These are phyloP conservation scores for Cercophora samala DNA, from an alignment of 495 filamentous ascomycete genomes.

Conservation along the genomic window DNA sequence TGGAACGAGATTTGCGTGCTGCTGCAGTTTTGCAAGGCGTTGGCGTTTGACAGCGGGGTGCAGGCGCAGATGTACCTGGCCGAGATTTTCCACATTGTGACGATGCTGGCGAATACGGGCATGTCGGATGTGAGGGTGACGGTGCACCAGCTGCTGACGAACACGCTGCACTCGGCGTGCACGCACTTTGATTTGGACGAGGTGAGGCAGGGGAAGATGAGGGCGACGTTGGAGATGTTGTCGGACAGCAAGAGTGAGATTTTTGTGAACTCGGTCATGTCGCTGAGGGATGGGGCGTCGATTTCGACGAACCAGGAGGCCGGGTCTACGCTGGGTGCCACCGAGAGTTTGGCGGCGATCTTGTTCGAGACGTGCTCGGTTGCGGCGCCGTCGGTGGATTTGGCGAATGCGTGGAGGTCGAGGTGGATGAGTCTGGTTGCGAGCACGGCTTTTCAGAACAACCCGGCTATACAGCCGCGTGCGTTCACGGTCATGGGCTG, in stretches of 20 bases:
- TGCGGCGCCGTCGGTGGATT: conserved; percentile 58
- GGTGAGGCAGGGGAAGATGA: conserved; percentile 49
- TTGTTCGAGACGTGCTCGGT: conserved; percentile 59
- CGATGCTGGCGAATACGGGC: conserved; percentile 63
- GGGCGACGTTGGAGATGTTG: conserved; percentile 50
- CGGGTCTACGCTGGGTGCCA: conserved; percentile 46
- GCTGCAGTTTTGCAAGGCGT: conserved; percentile 58
- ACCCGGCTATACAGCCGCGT: conserved; percentile 63
- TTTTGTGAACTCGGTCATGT: conserved; percentile 39
- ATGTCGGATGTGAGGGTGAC: conserved; percentile 50
- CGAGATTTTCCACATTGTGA: conserved; percentile 64
- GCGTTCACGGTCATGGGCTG: conserved; percentile 70
- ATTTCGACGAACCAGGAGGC: conserved; percentile 48
- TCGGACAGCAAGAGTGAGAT: conserved; percentile 53
- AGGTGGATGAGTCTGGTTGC: conserved; percentile 69
- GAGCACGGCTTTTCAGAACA: conserved; percentile 67
- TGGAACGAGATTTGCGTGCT: conserved; percentile 64
- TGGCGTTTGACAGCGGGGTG: conserved; percentile 62
- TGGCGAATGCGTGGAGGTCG: conserved; percentile 66
- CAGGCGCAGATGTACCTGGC: conserved; percentile 62
- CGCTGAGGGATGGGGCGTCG: conserved; percentile 42
- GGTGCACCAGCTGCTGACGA: conserved; percentile 59
- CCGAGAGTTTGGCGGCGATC: conserved; percentile 52
- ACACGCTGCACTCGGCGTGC: conserved; percentile 62
- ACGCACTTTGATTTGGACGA: conserved; percentile 59